A percentile compares a stretch with the other conserved stretches of the same genome.
These are phyloP conservation scores for Elsinoe australis DNA, from an alignment of 2,329 filamentous ascomycete species.

Conservation along the genomic window DNA sequence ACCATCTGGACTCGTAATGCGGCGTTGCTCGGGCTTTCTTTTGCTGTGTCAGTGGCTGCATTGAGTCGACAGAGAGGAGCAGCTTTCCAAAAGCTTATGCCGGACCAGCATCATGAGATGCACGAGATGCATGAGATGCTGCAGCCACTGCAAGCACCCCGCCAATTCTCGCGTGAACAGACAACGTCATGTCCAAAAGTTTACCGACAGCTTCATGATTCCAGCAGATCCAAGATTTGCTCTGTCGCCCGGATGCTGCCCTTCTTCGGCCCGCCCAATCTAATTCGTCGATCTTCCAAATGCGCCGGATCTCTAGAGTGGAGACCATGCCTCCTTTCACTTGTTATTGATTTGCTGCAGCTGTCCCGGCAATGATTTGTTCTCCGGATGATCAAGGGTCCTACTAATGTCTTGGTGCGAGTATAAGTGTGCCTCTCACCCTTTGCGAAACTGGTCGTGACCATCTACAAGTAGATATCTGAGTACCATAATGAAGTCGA, in stretches of 20 bases:
- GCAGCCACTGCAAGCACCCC: conserved; percentile 2
- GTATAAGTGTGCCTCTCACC: conserved; percentile 7
- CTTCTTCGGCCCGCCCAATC: conserved; percentile 1
- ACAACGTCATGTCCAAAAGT: conserved; percentile 7
- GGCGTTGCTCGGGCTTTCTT: not conserved
- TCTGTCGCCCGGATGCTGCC: not conserved
- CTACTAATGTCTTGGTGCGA: not conserved
- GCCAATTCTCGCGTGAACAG: not conserved
- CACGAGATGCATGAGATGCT: too few relatives aligned
- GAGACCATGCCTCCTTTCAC: too few relatives aligned
- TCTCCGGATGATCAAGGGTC: not conserved
- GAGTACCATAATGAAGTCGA: not conserved
- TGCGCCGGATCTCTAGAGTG: not conserved
- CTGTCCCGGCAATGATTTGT: not conserved
- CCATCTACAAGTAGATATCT: not conserved
- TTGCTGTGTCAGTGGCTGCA: not conserved
- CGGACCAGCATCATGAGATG: not conserved
- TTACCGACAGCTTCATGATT: conserved; percentile 1
- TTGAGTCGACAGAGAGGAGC: not conserved
- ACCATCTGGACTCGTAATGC: not conserved
- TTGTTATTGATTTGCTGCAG: too few relatives aligned
- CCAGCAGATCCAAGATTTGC: conserved; percentile 1
- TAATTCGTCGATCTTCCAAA: not conserved
- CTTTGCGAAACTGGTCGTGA: not conserved
- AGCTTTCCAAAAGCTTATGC: not conserved